Conservation (phyloP, 495 filamentous ascomycete genomes). For the Hyaloscypha hepaticicola region DNA sequence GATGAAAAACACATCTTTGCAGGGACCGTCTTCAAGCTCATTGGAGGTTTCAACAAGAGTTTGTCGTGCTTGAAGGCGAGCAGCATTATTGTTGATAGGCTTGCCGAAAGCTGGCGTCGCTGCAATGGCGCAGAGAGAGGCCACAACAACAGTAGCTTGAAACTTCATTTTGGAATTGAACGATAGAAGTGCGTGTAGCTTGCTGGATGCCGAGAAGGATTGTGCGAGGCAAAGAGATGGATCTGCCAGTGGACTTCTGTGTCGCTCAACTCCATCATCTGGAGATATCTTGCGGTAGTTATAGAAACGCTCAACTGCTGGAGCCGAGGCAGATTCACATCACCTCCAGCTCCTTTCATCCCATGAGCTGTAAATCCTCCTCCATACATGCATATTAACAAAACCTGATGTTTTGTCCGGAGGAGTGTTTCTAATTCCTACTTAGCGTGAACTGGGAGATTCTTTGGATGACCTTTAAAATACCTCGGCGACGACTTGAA, state of each 20-base stretch:
- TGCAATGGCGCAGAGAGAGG: conserved; percentile 5
- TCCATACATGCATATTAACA: no score
- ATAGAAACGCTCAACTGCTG: background rate
- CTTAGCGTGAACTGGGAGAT: no score
- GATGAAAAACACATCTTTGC: conserved; percentile 8
- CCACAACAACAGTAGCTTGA: conserved; percentile 1
- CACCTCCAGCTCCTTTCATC: background rate
- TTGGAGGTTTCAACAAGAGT: background rate
- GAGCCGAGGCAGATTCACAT: background rate
- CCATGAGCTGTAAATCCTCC: no score
- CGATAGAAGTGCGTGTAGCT: background rate
- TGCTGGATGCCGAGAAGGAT: background rate
- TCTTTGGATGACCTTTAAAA: background rate
- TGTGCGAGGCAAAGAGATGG: background rate
- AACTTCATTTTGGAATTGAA: conserved; percentile 17
- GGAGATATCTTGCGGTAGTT: background rate
- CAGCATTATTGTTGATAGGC: background rate
- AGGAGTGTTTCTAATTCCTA: no score
- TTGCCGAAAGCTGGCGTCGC: conserved; percentile 10
- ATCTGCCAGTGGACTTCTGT: background rate
- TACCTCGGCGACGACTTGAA: background rate
- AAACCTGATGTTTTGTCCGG: no score
- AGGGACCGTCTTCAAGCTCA: conserved; percentile 7
- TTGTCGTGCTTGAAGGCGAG: conserved; percentile 10
- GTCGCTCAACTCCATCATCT: background rate